Evolutionary conservation across 371 early-diverging fungal genomes (phyloP), one percentile per base, ranked within the genome.

Genomic region (Blakeslea trispora): DNA sequence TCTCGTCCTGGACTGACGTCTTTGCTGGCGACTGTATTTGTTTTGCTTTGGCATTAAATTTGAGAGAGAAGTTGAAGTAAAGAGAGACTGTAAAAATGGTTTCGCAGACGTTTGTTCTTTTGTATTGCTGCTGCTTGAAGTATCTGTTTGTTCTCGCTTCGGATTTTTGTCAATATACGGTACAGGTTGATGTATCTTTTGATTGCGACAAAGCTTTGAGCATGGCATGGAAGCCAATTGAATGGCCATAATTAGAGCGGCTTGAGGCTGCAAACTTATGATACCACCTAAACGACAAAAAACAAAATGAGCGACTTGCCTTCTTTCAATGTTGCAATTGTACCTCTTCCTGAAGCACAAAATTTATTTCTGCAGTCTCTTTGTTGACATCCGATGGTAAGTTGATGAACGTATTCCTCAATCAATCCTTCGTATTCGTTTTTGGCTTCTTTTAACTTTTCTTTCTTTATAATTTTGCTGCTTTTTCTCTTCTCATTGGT

Each of bases 201-300:
- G 21, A 22, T n/a, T 43, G 1, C 39, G 23, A 45, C 75, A 75
- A 10, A 70, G 51, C 23, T 70, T 69, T 22, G 55, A 57, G 14
- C 64, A 65, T 6, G 69, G 66, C 53, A 69, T 69, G 4, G 75
- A 71, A 18, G 79, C 75, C 10, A 78, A 63, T 35, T 78, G 79
- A 34, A 75, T 71, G 0, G 79, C 59, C 71, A 78, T 69, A n/a
- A 78, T 68, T 6, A 75, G 40, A 10, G 79, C 75, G 31, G 75
- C 79, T 53, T 78, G 74, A 18, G 71, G 66, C 53, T 72, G 72
- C 35, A 75, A 51, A 44, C 69, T 75, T 10, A 72, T 60, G 41
- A 74, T 69, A 34, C 69, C 69, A 46, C 71, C 71, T 67, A 50
- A 39, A 13, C 15, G 46, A 21, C 32, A 56, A 21, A 24, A n/a